phyloP scores from a whole-genome alignment of 164 flowering plant species.

The Berberis thunbergii region DNA sequence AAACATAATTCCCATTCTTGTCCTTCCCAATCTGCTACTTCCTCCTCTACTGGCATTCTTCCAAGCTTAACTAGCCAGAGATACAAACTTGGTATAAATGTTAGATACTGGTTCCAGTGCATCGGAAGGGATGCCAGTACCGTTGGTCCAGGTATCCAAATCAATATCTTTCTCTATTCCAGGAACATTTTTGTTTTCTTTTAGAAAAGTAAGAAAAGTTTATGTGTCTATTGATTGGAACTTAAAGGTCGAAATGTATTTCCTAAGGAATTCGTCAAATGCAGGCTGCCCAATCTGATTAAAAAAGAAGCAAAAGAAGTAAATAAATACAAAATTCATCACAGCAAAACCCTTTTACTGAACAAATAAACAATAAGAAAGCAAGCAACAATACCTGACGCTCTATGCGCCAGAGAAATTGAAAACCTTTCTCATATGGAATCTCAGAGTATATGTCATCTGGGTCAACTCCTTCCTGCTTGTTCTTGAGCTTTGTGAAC shows the following conservation, averaged over 20 bases:
- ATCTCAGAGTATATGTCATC: constrained; percentile 84
- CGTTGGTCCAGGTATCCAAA: constrained; percentile 72
- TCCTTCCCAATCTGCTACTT: constrained; percentile 73
- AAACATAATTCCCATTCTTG: constrained; percentile 17
- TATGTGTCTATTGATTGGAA: constrained; percentile 92
- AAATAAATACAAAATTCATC: not conserved
- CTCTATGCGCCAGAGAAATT: constrained; percentile 92
- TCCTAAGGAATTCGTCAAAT: constrained; percentile 84
- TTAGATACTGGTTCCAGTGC: constrained; percentile 83
- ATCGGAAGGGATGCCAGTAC: constrained; percentile 87
- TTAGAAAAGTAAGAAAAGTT: constrained; percentile 70
- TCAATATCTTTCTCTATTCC: constrained; percentile 79
- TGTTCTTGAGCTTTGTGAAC: constrained; percentile 80
- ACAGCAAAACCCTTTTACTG: no score
- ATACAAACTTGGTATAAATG: constrained; percentile 62
- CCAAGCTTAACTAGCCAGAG: constrained; percentile 72
- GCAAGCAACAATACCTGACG: constrained; percentile 46
- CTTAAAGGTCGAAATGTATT: constrained; percentile 83
- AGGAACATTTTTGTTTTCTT: constrained; percentile 46
- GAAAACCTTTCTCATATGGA: constrained; percentile 98
- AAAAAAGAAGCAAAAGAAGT: not conserved
- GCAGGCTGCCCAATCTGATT: constrained; percentile 82
- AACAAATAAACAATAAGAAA: not conserved
- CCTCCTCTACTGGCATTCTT: constrained; percentile 83
- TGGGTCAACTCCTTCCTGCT: constrained; percentile 93